Conservation (phyloP, 768 basidiomycete species). For the Pholiota molesta region DNA sequence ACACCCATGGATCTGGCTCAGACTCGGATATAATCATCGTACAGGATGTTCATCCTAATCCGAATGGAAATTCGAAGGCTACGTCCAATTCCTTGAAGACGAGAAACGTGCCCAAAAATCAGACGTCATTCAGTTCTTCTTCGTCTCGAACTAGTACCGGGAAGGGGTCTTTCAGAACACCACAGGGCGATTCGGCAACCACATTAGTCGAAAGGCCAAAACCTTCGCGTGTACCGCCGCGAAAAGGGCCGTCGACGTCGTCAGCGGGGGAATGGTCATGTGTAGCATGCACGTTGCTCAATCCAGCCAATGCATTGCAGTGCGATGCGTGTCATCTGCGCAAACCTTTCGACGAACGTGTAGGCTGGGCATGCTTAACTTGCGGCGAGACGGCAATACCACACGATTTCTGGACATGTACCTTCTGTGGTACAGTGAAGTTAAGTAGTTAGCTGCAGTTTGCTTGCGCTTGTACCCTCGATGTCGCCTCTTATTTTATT, state of each 20-base stretch:
- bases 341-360: slow-evolving; percentile 30
- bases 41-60: slow-evolving; percentile 23
- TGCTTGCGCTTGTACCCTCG: background rate
- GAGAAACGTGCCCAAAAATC: background rate
- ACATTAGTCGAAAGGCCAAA: background rate
- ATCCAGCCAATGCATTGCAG: slow-evolving; percentile 46
- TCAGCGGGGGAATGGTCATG: slow-evolving; percentile 50
- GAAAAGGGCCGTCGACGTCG: slow-evolving; percentile 1
- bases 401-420: slow-evolving; percentile 75
- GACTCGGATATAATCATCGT: slow-evolving; percentile 40
- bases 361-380: slow-evolving; percentile 65
- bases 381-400: slow-evolving; percentile 68
- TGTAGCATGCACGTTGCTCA: slow-evolving; percentile 67
- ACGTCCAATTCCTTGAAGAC: slow-evolving; percentile 27
- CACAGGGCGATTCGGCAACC: background rate
- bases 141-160: background rate
- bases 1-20: slow-evolving; percentile 24
- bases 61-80: slow-evolving; percentile 2
- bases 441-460: slow-evolving; percentile 27
- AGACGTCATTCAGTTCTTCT: background rate
- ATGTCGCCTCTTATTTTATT: background rate
- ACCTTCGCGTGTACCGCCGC: background rate
- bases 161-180: background rate
- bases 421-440: slow-evolving; percentile 72
- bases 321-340: slow-evolving; percentile 62